A percentile compares a stretch with the other conserved stretches of the same genome.
These are phyloP conservation scores for Thalassiosira mediterranea DNA, from an alignment of 352 stramenopile species.

Conservation along the genomic window DNA sequence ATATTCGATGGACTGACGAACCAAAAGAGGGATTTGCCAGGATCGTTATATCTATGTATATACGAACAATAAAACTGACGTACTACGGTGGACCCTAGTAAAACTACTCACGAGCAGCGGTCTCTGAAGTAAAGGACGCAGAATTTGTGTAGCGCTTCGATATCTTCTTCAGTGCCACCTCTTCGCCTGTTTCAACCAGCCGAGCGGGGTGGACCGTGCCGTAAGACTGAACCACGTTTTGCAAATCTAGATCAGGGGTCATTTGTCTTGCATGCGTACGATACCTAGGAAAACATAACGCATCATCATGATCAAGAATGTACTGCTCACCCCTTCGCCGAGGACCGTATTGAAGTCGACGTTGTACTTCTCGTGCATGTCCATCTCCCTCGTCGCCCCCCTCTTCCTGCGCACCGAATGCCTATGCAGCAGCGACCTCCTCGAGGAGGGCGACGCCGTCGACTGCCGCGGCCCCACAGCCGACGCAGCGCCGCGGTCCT, in stretches of 20 bases:
- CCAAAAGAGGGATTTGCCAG: slow-evolving; percentile 21
- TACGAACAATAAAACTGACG: not conserved
- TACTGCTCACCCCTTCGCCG: slow-evolving; percentile 50
- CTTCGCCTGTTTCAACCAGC: slow-evolving; percentile 52
- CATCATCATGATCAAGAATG: not conserved
- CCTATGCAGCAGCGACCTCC: not conserved
- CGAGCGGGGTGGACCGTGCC: slow-evolving; percentile 72
- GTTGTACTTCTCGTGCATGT: slow-evolving; percentile 60
- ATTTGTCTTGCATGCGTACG: not conserved
- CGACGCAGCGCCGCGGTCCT: not conserved
- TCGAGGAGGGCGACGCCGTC: not conserved
- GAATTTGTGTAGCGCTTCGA: slow-evolving; percentile 77
- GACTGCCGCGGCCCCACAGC: not conserved
- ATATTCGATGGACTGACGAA: slow-evolving; percentile 43
- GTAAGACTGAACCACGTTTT: too few species aligned
- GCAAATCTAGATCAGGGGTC: too few species aligned
- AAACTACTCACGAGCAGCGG: too few species aligned
- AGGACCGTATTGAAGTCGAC: slow-evolving; percentile 69
- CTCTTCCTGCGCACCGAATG: not conserved
- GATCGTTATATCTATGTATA: slow-evolving; percentile 35
- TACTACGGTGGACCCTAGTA: not conserved
- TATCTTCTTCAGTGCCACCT: slow-evolving; percentile 81
- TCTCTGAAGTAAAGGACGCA: slow-evolving; percentile 72
- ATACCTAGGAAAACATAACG: not conserved
- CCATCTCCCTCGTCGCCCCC: not conserved